phyloP scores from a whole-genome alignment of 192 early-diverging fungal genomes.

The Glomus cerebriforme region DNA sequence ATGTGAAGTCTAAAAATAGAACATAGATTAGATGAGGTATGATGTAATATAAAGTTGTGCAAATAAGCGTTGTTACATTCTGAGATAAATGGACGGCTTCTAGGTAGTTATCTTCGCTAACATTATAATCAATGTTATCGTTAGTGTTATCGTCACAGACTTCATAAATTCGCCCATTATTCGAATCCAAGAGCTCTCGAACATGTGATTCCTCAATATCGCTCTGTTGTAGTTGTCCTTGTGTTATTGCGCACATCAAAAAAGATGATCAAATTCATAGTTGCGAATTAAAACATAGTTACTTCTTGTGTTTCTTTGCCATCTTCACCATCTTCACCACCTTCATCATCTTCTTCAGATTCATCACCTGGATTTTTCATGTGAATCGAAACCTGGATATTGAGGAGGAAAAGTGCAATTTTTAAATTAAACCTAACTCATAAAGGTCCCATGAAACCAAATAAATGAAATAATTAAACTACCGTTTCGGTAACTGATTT shows the following conservation, averaged over 20 bases:
- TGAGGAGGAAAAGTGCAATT: neutral
- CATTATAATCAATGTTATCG: neutral
- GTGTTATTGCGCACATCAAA: neutral
- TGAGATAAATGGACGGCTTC: conserved; percentile 1
- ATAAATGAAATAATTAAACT: neutral
- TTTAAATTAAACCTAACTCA: neutral
- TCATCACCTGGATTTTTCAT: neutral
- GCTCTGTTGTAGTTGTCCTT: neutral
- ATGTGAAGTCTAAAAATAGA: conserved; percentile 10
- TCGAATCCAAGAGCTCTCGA: neutral
- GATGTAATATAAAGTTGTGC: neutral
- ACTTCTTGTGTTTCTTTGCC: neutral
- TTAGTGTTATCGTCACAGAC: no score
- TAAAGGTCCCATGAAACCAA: conserved; percentile 8
- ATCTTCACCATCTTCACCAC: no score
- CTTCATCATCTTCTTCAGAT: no score
- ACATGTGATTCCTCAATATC: neutral
- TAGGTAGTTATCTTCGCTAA: conserved; percentile 11
- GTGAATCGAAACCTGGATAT: conserved; percentile 2
- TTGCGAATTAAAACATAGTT: neutral
- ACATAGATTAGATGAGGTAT: neutral
- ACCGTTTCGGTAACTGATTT: neutral
- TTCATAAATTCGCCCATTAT: neutral
- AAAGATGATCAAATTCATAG: neutral
- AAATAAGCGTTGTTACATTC: neutral